Conservation (phyloP, 1,139 yeast genomes). For the Candida anutae region DNA sequence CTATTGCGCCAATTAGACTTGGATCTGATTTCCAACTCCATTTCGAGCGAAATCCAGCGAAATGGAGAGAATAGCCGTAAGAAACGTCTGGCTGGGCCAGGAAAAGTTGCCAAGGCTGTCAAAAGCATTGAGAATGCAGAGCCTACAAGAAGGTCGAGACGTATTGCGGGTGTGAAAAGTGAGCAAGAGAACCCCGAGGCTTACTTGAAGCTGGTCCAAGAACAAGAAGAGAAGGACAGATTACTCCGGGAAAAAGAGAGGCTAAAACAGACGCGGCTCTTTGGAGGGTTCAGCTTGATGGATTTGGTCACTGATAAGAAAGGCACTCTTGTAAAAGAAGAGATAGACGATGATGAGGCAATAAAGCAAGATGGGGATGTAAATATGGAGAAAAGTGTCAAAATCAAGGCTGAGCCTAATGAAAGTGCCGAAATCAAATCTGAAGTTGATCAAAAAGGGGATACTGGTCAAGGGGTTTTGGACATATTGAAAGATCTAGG, state of each 20-base stretch:
- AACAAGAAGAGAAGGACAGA: conserved; percentile 27
- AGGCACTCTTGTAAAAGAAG: conserved; percentile 26
- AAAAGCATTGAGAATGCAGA: conserved; percentile 21
- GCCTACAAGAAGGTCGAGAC: conserved; percentile 57
- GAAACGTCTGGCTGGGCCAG: conserved; percentile 14
- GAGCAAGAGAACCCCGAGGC: conserved; percentile 33
- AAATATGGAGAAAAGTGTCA: neutral
- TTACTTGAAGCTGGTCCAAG: conserved; percentile 22
- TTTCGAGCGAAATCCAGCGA: conserved; percentile 16
- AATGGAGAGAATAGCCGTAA: conserved; percentile 9
- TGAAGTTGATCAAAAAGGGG: conserved; percentile 4
- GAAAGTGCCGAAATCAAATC: conserved; percentile 1
- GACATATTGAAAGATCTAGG: conserved; percentile 38
- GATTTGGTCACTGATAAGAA: conserved; percentile 45
- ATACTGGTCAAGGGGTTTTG: conserved; percentile 18
- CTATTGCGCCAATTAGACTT: conserved; percentile 31
- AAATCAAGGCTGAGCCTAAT: neutral
- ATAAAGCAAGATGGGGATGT: conserved; percentile 4
- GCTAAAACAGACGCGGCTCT: conserved; percentile 45
- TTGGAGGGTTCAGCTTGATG: conserved; percentile 54
- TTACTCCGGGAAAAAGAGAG: conserved; percentile 42
- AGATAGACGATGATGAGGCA: conserved; percentile 15
- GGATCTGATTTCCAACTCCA: conserved; percentile 25
- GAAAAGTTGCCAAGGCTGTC: conserved; percentile 5
- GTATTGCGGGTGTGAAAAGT: conserved; percentile 55